Evolutionary conservation across 1,284 basidiomycete genomes (phyloP), one percentile per base, ranked within the genome.

Genomic region (Coniferiporia sulphurascens): DNA sequence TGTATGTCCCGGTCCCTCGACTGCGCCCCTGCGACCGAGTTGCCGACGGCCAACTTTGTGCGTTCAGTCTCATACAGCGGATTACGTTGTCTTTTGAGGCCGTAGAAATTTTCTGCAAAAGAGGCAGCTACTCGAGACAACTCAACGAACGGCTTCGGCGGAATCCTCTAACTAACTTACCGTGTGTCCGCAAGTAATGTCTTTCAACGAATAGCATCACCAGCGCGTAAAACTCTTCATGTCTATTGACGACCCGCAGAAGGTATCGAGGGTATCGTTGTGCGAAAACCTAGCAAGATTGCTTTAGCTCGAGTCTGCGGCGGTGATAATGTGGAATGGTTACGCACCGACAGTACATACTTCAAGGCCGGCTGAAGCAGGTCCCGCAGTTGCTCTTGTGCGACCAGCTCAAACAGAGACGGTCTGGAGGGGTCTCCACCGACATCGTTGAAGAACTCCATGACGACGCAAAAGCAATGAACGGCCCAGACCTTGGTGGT

Each of bases 221-320:
- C 13, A 85, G 63, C 0, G 93, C 91, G 69, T 97, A 99, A 69
- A 98, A 89, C 72, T 98, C 96, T 72, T 99, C 97, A 77, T 98
- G 96, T 44, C 85, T 78, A 72, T 99, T 98, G 12, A 98, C 93
- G 55, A 99, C 78, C 15, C 89, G 85, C 41, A 99, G 75, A 38
- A 99, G 82, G 72, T 98, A 95, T 56, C 97, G 84, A 5, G 97
- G 97, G 72, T 98, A 91, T 59, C 89, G 83, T 77, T 98, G 95
- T 1, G 97, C 95, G 66, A 98, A 93, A 52, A 98, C 92, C 93
- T 96, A 63, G 58, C 22, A 19, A 2, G 52, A 52, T 35, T 2
- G 46, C n/a, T 51, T 9, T 36, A 3, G 13, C 32, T 15, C 27
- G 15, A 17, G 44, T n/a, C 17, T 17, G 15, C 44, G 4, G 17